Conservation (phyloP, 208 protist genomes). For the Leishmania lainsoni region DNA sequence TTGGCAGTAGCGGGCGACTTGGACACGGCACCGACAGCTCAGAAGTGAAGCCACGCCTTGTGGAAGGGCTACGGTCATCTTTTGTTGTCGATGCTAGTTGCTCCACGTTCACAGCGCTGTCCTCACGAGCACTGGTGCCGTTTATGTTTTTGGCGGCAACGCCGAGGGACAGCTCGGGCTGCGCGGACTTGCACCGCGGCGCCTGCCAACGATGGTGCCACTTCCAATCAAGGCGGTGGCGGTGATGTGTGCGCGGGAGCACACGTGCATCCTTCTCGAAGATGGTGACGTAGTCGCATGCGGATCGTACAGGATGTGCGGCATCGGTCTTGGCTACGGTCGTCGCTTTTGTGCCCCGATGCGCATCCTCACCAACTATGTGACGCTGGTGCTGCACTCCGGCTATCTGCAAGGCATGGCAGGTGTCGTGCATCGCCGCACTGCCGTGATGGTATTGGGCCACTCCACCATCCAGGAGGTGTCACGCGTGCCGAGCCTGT, state of each 20-base stretch:
- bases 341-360: slow-evolving; percentile 31
- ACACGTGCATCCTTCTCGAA: slow-evolving; percentile 67
- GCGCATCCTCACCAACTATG: slow-evolving; percentile 58
- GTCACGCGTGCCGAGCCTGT: slow-evolving; percentile 37
- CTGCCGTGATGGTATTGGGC: slow-evolving; percentile 42
- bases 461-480: slow-evolving; percentile 40
- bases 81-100: slow-evolving; percentile 64
- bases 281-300: slow-evolving; percentile 79
- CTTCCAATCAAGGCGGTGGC: slow-evolving; percentile 58
- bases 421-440: slow-evolving; percentile 41
- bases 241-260: slow-evolving; percentile 54
- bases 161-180: slow-evolving; percentile 65
- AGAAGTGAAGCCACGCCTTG: slow-evolving; percentile 43
- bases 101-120: slow-evolving; percentile 63
- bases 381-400: slow-evolving; percentile 50
- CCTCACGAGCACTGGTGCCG: slow-evolving; percentile 52
- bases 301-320: slow-evolving; percentile 47
- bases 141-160: slow-evolving; percentile 83
- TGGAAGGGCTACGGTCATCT: slow-evolving; percentile 45
- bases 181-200: slow-evolving; percentile 21
- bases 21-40: slow-evolving; percentile 56
- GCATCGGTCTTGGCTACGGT: slow-evolving; percentile 54
- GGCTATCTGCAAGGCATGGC: slow-evolving; percentile 47
- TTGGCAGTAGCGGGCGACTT: slow-evolving; percentile 54
- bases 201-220: slow-evolving; percentile 33